These are phyloP conservation scores for Butyriboletus appendiculatus DNA, from an alignment of 1,284 basidiomycete species.

Conservation along the genomic window DNA sequence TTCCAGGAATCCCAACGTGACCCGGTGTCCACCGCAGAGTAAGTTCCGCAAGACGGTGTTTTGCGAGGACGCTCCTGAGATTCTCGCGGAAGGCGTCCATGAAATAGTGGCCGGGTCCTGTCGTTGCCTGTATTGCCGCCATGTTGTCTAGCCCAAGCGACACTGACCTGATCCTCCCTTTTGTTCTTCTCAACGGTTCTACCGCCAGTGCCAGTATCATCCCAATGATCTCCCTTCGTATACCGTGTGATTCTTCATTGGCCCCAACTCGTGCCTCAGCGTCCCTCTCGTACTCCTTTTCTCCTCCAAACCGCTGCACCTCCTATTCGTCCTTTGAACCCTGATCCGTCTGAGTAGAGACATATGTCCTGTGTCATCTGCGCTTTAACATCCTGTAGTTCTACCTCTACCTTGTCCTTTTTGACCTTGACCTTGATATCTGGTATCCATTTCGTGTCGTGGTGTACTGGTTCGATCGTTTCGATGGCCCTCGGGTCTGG, in stretches of 20 bases:
- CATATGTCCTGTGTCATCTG: no score
- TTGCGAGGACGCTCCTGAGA: neutral
- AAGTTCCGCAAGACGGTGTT: neutral
- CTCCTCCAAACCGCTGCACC: no score
- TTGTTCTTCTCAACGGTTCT: neutral
- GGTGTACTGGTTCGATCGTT: no score
- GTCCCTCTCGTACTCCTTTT: neutral
- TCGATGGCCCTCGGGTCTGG: neutral
- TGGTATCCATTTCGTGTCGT: no score
- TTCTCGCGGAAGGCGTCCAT: neutral
- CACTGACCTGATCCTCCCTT: neutral
- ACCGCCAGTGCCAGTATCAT: neutral
- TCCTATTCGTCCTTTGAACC: no score
- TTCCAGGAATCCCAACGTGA: neutral
- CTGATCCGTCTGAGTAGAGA: no score
- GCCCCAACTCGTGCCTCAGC: neutral
- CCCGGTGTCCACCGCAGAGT: neutral
- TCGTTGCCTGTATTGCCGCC: neutral
- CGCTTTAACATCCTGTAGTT: no score
- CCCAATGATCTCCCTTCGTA: neutral
- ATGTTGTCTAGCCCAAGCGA: neutral
- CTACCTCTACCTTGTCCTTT: no score
- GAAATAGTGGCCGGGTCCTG: neutral
- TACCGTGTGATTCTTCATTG: neutral
- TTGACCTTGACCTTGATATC: no score